Evolutionary conservation across 495 filamentous ascomycete species (phyloP), one percentile per base, ranked within the genome.

Genomic region (Penicillium macrosclerotiorum): DNA sequence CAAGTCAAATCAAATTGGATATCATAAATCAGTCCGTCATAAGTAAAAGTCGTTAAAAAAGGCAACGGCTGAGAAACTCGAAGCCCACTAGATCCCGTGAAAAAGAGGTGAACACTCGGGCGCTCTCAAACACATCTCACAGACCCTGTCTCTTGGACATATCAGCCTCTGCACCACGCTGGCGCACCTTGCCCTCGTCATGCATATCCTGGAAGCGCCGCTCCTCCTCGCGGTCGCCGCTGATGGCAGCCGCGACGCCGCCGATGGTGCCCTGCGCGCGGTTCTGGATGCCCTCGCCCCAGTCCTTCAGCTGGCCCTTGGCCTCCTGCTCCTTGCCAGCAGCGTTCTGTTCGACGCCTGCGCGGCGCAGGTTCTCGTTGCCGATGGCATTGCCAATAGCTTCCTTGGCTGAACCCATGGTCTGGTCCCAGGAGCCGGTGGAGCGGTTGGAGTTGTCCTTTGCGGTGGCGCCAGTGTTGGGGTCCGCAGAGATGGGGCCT

Each of bases 151-250:
- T 77, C 79, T 89, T 90, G 54, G 81, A 65, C 44, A 96, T 80
- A 62, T 95, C 91, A 18, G 71, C 67, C 79, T 96, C 91, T 8
- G 84, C 91, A 41, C 91, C 85, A 9, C 91, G 76, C 75, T 95
- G 85, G 60, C 78, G 73, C 18, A 86, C 90, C 80, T 96, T 96
- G 25, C 91, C 92, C 54, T 77, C 67, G 60, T 94, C 91, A 55
- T 95, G 92, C 62, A 84, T 73, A 34, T 78, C 58, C 64, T 83
- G 72, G 37, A 76, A 80, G 52, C 79, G 71, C 57, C 63, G 47
- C 72, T 94, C 74, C 32, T 77, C 77, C 23, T 69, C 69, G 5
- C 69, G 62, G 60, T 97, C 84, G 17, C 91, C 90, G 5, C 80
- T 84, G 7, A 94, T 43, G 14, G 81, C 80, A 16, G 90, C 82